Evolutionary conservation across 176 grass and related monocot genomes (phyloP).

Genomic region (Saccharum spontaneum): DNA sequence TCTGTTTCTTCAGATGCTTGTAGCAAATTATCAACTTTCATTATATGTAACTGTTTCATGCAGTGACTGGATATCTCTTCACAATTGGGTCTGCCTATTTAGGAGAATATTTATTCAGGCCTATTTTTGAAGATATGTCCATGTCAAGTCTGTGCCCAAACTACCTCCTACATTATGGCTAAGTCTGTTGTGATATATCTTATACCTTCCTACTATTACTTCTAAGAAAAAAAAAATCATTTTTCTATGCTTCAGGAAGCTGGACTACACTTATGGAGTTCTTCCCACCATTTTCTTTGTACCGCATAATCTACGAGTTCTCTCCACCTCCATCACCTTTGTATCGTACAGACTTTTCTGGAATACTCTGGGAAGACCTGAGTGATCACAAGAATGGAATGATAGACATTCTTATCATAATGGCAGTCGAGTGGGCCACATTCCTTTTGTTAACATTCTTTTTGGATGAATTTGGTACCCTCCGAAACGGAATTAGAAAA

Average conservation of each 20-base stretch:
- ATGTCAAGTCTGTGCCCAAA: slow-evolving; percentile 55
- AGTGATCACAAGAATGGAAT: slow-evolving; percentile 53
- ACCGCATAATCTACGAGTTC: slow-evolving; percentile 66
- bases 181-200: neutral
- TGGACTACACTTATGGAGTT: slow-evolving; percentile 67
- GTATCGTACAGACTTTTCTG: slow-evolving; percentile 38
- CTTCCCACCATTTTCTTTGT: slow-evolving; percentile 64
- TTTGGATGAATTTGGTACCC: slow-evolving; percentile 43
- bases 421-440: slow-evolving; percentile 50
- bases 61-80: slow-evolving; percentile 69
- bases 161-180: neutral
- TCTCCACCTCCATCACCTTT: slow-evolving; percentile 45
- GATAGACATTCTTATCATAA: slow-evolving; percentile 50
- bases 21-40: neutral
- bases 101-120: slow-evolving; percentile 48
- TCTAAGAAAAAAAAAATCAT: neutral
- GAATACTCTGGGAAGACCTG: slow-evolving; percentile 60
- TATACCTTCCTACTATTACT: neutral
- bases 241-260: slow-evolving; percentile 34
- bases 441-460: slow-evolving; percentile 58
- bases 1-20: neutral
- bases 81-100: slow-evolving; percentile 55
- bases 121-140: slow-evolving; percentile 50
- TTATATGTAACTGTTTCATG: slow-evolving; percentile 22
- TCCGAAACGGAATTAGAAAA: slow-evolving; percentile 39